These are phyloP conservation scores for Adansonia gregorii DNA, from an alignment of 441 rosid species.

Conservation along the genomic window DNA sequence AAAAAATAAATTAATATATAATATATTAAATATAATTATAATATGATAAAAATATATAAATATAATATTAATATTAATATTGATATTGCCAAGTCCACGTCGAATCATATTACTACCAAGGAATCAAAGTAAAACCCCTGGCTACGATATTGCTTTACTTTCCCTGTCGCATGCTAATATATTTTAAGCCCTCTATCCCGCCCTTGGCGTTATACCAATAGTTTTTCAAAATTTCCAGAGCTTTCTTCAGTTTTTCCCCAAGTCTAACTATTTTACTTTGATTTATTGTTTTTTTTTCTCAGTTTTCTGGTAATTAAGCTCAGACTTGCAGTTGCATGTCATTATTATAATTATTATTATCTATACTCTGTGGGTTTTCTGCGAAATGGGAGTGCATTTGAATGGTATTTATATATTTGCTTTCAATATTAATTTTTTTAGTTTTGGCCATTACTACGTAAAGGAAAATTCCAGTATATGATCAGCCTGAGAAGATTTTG, in stretches of 20 bases:
- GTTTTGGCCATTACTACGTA: background rate
- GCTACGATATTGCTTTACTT: background rate
- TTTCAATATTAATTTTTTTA: background rate
- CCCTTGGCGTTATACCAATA: background rate
- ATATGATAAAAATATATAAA: no score
- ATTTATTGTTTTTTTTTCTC: background rate
- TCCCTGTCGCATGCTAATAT: background rate
- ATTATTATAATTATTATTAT: background rate
- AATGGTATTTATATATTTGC: background rate
- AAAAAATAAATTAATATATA: no score
- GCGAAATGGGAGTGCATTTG: background rate
- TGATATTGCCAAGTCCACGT: no score
- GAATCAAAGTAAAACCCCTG: constrained; percentile 10
- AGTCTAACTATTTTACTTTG: background rate
- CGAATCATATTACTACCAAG: background rate
- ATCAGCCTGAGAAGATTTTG: background rate
- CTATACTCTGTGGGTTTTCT: background rate
- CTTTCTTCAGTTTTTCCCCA: background rate
- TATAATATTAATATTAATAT: no score
- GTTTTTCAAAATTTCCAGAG: background rate
- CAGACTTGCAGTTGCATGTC: background rate
- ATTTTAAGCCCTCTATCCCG: background rate
- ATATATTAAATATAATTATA: no score
- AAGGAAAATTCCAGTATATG: background rate
- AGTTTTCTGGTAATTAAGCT: constrained; percentile 16